Evolutionary conservation across 768 basidiomycete species (phyloP).

Genomic region (Suillus subalutaceus): DNA sequence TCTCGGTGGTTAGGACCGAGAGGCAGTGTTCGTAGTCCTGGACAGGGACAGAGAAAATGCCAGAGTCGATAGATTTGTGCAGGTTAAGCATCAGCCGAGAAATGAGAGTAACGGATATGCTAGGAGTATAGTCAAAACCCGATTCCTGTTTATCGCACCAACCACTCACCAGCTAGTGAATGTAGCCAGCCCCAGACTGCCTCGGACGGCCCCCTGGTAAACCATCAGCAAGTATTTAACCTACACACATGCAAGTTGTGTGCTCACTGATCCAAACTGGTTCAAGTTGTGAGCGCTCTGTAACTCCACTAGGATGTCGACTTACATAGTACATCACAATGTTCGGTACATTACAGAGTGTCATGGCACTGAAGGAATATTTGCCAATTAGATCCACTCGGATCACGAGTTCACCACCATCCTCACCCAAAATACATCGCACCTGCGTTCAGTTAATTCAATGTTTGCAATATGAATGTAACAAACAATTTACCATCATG

Average conservation of each 20-base stretch:
- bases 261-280: neutral
- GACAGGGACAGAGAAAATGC: constrained; percentile 7
- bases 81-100: constrained; percentile 61
- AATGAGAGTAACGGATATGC: constrained; percentile 55
- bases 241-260: neutral
- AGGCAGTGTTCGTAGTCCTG: neutral
- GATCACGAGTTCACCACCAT: constrained; percentile 19
- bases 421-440: constrained; percentile 59
- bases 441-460: constrained; percentile 34
- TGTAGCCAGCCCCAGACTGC: constrained; percentile 45
- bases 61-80: constrained; percentile 39
- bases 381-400: neutral
- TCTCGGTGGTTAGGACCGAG: neutral
- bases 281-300: neutral
- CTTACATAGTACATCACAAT: constrained; percentile 43
- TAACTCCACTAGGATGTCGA: neutral
- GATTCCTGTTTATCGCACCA: neutral
- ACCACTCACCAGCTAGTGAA: constrained; percentile 49
- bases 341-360: constrained; percentile 51
- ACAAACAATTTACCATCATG: constrained; percentile 48
- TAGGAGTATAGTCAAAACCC: constrained; percentile 15
- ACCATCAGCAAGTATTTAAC: neutral
- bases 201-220: constrained; percentile 32
- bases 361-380: constrained; percentile 44
- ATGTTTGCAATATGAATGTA: neutral